Evolutionary conservation across 345 rosid genomes (phyloP), one percentile per base, ranked within the genome.

Genomic region (Eucalyptus regnans): DNA sequence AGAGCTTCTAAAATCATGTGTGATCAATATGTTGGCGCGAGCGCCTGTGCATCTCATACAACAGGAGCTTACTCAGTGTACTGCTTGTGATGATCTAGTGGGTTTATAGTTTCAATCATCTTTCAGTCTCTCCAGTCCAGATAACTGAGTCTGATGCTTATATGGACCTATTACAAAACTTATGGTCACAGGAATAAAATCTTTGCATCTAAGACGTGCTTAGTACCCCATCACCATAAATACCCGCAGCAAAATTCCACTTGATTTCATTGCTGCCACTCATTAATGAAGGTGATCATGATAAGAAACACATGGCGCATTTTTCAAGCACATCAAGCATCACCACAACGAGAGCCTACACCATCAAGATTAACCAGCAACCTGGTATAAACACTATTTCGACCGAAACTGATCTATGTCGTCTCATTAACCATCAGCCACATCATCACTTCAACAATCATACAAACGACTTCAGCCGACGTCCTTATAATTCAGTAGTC

Each of bases 121-220:
- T 94, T 94, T 96, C 88, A 96, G 90, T 91, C 94, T 96, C 95
- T 95, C 97, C 68, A 97, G 96, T 91, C 97, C 92, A 88, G 99
- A 91, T 89, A 92, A 94, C 92, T 97, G 97, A 14, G 91, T 83
- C 87, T 62, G 94, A 92, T 96, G 96, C 92, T 98, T 94, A 93
- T 97, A 96, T 94, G 96, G 88, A 96, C 96, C 98, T 96, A 89
- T 64, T 58, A 93, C 58, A 64, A 29, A 87, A 50, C 66, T 66
- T 27, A 29, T 25, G 76, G 50, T 58, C n/a, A 48, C 29, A 31
- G 60, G 25, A 22, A 41, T 33, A 81, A 46, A 46, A 20, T 51
- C 37, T 17, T 60, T 33, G 44, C 58, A 27, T 49, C 50, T 8
- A 41, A 88, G 80, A 52, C 56, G 18, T 41, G 51, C 52, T 18